Conservation (phyloP, 2,329 filamentous ascomycete species). For the Pezicula radicicola region DNA sequence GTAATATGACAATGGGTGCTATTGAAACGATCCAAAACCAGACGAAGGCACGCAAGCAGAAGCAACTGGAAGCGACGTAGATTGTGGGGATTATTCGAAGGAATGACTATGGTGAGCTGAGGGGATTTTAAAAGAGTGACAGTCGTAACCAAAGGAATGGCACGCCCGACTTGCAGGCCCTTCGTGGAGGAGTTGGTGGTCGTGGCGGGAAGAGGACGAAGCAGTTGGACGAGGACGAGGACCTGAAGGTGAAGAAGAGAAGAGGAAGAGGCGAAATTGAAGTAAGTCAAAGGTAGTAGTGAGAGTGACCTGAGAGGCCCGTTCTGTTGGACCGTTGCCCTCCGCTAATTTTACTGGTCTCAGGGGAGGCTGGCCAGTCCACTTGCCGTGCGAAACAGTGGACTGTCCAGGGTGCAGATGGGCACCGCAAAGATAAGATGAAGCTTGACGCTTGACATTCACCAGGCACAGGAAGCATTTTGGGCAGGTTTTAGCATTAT, state of each 20-base stretch:
- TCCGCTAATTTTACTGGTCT: conserved; percentile 1
- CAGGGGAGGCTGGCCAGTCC: not conserved
- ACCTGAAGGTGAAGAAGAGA: conserved; percentile 5
- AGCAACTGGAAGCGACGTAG: not conserved
- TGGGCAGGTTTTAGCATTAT: too few relatives aligned
- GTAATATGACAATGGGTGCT: conserved; percentile 11
- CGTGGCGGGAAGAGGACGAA: conserved; percentile 25
- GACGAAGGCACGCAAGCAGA: conserved; percentile 1
- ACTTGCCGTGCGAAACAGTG: not conserved
- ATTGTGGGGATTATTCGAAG: conserved; percentile 15
- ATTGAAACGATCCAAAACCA: conserved; percentile 21
- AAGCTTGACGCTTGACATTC: not conserved
- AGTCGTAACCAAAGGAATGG: conserved; percentile 48
- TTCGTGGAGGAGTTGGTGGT: conserved; percentile 10
- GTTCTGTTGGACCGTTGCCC: not conserved
- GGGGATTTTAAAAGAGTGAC: conserved; percentile 32
- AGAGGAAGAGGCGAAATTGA: conserved; percentile 4
- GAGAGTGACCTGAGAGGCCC: not conserved
- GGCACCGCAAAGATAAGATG: not conserved
- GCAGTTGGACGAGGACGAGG: conserved; percentile 21
- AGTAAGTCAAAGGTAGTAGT: not conserved
- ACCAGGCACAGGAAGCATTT: too few relatives aligned
- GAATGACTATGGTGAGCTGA: conserved; percentile 30
- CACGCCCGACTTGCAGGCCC: conserved; percentile 54
- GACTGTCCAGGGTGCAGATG: not conserved